These are phyloP conservation scores for Aspergillus haitiensis DNA, from an alignment of 495 filamentous ascomycete genomes.

Conservation along the genomic window DNA sequence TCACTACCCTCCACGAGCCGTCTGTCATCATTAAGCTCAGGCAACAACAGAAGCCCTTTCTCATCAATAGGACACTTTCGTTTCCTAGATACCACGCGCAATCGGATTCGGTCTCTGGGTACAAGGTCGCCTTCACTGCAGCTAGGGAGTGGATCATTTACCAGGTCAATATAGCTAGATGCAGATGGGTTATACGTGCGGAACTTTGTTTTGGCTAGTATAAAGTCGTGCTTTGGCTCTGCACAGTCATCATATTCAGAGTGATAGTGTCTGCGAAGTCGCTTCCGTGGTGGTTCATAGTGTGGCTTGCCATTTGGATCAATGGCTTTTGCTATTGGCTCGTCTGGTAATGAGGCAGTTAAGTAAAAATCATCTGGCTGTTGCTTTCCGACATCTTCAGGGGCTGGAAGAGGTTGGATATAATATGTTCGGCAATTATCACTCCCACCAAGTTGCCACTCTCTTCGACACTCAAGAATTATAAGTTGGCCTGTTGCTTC, in stretches of 20 bases:
- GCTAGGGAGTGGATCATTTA: conserved; percentile 53
- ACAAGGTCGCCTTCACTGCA: conserved; percentile 31
- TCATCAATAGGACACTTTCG: conserved; percentile 41
- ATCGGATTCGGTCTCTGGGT: conserved; percentile 50
- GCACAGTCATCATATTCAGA: conserved; percentile 49
- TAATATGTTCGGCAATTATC: conserved; percentile 69
- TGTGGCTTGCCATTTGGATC: conserved; percentile 37
- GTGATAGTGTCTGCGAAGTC: conserved; percentile 45
- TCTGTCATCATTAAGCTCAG: conserved; percentile 34
- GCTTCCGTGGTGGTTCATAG: conserved; percentile 39
- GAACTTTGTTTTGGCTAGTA: conserved; percentile 58
- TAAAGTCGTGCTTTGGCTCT: conserved; percentile 49
- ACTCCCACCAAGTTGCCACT: conserved; percentile 63
- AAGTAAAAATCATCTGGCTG: conserved; percentile 17
- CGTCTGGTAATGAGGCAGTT: conserved; percentile 27
- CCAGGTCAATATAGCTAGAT: conserved; percentile 65
- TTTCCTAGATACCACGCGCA: conserved; percentile 52
- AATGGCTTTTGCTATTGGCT: conserved; percentile 33
- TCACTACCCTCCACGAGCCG: conserved; percentile 35
- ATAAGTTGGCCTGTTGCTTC: conserved; percentile 59
- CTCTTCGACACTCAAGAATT: conserved; percentile 69
- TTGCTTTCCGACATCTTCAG: conserved; percentile 27
- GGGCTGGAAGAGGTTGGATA: conserved; percentile 56
- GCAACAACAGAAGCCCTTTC: conserved; percentile 39
- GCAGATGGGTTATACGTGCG: conserved; percentile 59